A percentile compares a stretch with the other conserved stretches of the same genome.
phyloP scores from a whole-genome alignment of 345 rosid species.

The Brassica nigra region DNA sequence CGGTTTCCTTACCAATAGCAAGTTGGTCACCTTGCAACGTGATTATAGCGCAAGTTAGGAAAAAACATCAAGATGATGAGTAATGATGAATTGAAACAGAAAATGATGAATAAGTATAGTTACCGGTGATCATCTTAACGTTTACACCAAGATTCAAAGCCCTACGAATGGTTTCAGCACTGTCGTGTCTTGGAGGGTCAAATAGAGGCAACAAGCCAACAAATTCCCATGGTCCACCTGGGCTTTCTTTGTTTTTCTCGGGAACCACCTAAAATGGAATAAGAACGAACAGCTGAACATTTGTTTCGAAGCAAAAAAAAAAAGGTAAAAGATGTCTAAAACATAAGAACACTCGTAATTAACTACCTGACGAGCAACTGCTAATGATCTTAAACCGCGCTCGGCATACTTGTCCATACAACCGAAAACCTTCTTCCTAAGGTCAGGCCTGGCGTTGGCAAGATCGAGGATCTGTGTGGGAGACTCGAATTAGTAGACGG shows the following conservation, averaged over 20 bases:
- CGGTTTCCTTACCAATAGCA: slow-evolving; percentile 92
- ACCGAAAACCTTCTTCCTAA: slow-evolving; percentile 59
- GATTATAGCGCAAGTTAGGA: slow-evolving; percentile 15
- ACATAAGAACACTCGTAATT: background rate
- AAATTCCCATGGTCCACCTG: slow-evolving; percentile 86
- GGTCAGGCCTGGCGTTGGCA: slow-evolving; percentile 55
- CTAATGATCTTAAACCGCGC: slow-evolving; percentile 90
- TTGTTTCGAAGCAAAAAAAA: background rate
- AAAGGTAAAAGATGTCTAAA: background rate
- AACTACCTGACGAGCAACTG: slow-evolving; percentile 78
- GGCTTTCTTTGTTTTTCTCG: slow-evolving; percentile 67
- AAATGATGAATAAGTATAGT: slow-evolving; percentile 2
- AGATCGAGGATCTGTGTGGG: slow-evolving; percentile 49
- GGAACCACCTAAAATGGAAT: slow-evolving; percentile 53
- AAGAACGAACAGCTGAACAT: slow-evolving; percentile 5
- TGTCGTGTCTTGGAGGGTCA: slow-evolving; percentile 66
- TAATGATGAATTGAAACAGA: background rate
- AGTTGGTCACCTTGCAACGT: slow-evolving; percentile 74
- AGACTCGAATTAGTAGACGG: slow-evolving; percentile 15
- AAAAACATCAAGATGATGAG: background rate
- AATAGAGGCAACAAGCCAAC: slow-evolving; percentile 59
- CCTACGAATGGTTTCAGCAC: slow-evolving; percentile 61
- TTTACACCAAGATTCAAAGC: slow-evolving; percentile 87
- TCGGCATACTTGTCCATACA: slow-evolving; percentile 80
- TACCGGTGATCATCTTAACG: slow-evolving; percentile 97